phyloP scores from a whole-genome alignment of 2,329 filamentous ascomycete species.

The Alternaria solani region DNA sequence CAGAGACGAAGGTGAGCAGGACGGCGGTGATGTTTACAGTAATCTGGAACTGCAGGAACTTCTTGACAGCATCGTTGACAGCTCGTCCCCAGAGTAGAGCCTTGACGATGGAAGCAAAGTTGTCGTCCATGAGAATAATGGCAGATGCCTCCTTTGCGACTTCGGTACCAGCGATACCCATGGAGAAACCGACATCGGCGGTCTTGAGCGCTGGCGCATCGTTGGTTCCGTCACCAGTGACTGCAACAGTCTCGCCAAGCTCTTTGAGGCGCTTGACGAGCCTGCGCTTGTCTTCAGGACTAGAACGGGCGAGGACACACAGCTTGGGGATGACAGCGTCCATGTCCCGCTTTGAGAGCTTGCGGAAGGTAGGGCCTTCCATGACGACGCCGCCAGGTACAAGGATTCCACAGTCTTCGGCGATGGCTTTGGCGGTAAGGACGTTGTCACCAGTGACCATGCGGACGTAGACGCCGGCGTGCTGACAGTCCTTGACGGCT shows the following conservation, averaged over 20 bases:
- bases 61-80: slow-evolving; percentile 55
- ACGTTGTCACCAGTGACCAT: slow-evolving; percentile 90
- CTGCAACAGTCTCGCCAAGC: slow-evolving; percentile 78
- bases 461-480: slow-evolving; percentile 78
- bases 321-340: slow-evolving; percentile 67
- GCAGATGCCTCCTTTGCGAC: slow-evolving; percentile 86
- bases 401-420: slow-evolving; percentile 79
- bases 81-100: slow-evolving; percentile 77
- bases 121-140: slow-evolving; percentile 88
- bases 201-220: slow-evolving; percentile 82
- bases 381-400: slow-evolving; percentile 75
- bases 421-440: slow-evolving; percentile 79
- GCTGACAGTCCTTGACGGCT: slow-evolving; percentile 75
- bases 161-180: slow-evolving; percentile 84
- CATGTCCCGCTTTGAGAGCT: slow-evolving; percentile 68
- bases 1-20: slow-evolving; percentile 84
- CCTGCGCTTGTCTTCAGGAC: slow-evolving; percentile 73
- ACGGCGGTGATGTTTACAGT: slow-evolving; percentile 94
- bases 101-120: slow-evolving; percentile 86
- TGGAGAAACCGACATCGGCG: slow-evolving; percentile 84
- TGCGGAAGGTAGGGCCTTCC: slow-evolving; percentile 81
- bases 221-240: slow-evolving; percentile 85
- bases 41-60: slow-evolving; percentile 68
- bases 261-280: slow-evolving; percentile 71
- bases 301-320: slow-evolving; percentile 73